Evolutionary conservation across 2,329 filamentous ascomycete genomes (phyloP).

Genomic region (Neopestalotiopsis sp.): DNA sequence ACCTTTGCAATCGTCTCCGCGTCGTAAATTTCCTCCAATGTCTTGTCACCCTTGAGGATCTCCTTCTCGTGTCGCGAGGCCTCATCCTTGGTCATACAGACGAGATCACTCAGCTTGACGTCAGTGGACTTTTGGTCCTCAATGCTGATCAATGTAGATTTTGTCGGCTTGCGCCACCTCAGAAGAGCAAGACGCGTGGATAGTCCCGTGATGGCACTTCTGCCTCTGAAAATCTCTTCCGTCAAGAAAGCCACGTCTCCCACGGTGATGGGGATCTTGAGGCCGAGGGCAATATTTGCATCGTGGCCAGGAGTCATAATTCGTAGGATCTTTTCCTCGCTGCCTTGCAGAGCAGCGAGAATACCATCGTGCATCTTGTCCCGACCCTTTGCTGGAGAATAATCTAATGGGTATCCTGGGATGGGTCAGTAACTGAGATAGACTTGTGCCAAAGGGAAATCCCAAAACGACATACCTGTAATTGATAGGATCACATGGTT

Average conservation of each 20-base stretch:
- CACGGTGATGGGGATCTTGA: slow-evolving; percentile 78
- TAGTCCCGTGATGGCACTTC: slow-evolving; percentile 82
- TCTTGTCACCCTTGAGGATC: slow-evolving; percentile 72
- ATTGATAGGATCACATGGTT: slow-evolving; percentile 91
- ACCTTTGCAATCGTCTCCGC: slow-evolving; percentile 69
- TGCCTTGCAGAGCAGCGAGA: slow-evolving; percentile 73
- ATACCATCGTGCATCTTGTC: slow-evolving; percentile 94
- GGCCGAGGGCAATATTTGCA: slow-evolving; percentile 62
- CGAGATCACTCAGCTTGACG: slow-evolving; percentile 46
- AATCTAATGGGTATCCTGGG: slow-evolving; percentile 82
- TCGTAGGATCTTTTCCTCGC: slow-evolving; percentile 77
- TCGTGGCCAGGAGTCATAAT: slow-evolving; percentile 48
- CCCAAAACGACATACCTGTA: slow-evolving; percentile 41
- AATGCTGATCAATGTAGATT: slow-evolving; percentile 61
- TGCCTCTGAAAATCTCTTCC: slow-evolving; percentile 86
- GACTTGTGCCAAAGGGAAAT: not conserved
- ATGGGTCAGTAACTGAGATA: slow-evolving; percentile 19
- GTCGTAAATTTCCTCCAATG: slow-evolving; percentile 76
- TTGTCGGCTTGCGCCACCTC: slow-evolving; percentile 74
- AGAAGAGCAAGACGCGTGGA: slow-evolving; percentile 79
- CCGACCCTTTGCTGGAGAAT: slow-evolving; percentile 77
- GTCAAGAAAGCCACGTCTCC: slow-evolving; percentile 86
- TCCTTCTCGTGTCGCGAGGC: slow-evolving; percentile 74
- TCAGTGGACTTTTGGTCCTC: slow-evolving; percentile 81
- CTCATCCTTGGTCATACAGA: slow-evolving; percentile 42